Evolutionary conservation across 2,329 filamentous ascomycete species (phyloP), one percentile per base, ranked within the genome.

Genomic region (Teratosphaeria pseudoeucalypti): DNA sequence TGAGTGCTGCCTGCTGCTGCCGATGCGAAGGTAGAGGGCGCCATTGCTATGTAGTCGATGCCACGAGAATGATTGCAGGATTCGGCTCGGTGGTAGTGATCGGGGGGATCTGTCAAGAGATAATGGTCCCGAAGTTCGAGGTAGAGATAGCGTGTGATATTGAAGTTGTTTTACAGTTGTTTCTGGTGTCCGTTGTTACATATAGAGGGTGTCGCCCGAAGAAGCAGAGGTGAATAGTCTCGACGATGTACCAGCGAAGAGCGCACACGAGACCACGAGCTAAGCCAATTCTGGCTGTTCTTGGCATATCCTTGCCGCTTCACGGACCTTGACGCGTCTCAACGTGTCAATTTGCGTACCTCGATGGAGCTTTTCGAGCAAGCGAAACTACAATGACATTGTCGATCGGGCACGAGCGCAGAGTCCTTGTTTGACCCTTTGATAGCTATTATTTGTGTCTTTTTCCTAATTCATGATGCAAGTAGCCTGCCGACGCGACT

Each of bases 21-120:
- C 60, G 78, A 79, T 65, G 78, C 78, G 68, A 80, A 80, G 60
- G 77, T 77, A 57, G 73, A 74, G 61, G 77, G 77, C 64, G 77
- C 76, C 77, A 79, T 78, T 23, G 57, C 52, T 34, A 32, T 55
- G 26, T n/a, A 12, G 43, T 49, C 19, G 43, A 19, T 49, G 43
- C 43, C 43, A 49, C 16, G 19, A 23, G 43, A 23, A n/a, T 49
- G n/a, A n/a, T 49, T n/a, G 43, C 43, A 49, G 43, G 43, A 49
- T 23, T 23, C 43, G 43, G 43, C 43, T 49, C n/a, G 10, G 16
- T 49, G 6, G n/a, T 19, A 6, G 43, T 19, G 43, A 19, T 23
- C 16, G 23, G 43, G 11, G 19, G 16, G n/a, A 9, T 19, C 5
- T 10, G 43, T 49, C 16, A 23, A n/a, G 43, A 23, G 19, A 6